phyloP scores from a whole-genome alignment of 305 asterid species.

The Ajuga reptans region DNA sequence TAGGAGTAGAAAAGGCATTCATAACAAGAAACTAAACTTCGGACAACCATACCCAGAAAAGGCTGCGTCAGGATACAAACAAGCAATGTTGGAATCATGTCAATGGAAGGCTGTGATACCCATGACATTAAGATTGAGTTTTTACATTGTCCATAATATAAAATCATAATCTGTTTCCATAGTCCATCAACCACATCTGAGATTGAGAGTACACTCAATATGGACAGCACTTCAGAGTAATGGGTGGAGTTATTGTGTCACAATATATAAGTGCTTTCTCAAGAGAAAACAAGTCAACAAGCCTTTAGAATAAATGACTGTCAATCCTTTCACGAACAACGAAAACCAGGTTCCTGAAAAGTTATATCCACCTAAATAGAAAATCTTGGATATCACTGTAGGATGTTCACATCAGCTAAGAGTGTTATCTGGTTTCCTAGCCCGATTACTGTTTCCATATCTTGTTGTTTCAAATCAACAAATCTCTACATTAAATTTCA shows the following conservation, averaged over 20 bases:
- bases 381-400: neutral
- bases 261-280: neutral
- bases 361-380: neutral
- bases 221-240: neutral
- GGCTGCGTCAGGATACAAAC: neutral
- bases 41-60: neutral
- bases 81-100: neutral
- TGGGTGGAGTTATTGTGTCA: neutral
- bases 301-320: neutral
- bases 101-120: neutral
- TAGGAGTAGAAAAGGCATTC: neutral
- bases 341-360: neutral
- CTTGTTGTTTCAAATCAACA: neutral
- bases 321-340: neutral
- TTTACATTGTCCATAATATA: neutral
- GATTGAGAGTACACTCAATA: neutral
- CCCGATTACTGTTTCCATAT: neutral
- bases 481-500: neutral
- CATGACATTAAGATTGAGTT: neutral
- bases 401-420: neutral
- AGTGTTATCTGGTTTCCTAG: neutral
- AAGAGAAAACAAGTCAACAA: neutral
- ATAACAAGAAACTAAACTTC: neutral
- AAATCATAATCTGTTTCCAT: neutral
- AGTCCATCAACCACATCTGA: neutral